phyloP scores from a whole-genome alignment of 2,329 filamentous ascomycete genomes.

The Stemphylium vesicarium region DNA sequence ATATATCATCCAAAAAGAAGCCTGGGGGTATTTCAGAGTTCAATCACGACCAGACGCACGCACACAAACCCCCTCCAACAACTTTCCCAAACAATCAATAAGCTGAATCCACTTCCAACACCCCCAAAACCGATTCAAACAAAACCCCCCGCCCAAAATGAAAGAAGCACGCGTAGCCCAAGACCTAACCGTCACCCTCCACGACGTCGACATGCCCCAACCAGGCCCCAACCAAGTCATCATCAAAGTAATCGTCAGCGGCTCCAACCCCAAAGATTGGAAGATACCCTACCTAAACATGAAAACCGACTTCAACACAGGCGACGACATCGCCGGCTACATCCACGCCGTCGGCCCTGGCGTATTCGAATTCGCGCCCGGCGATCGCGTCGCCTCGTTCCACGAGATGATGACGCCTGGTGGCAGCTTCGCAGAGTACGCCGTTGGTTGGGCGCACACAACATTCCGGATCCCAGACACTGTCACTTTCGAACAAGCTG shows the following conservation, averaged over 20 bases:
- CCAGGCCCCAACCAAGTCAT: conserved; percentile 45
- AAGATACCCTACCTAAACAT: conserved; percentile 30
- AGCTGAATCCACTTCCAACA: no score
- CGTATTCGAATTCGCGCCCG: conserved; percentile 64
- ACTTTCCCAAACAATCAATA: no score
- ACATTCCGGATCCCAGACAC: conserved; percentile 62
- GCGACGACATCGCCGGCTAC: conserved; percentile 63
- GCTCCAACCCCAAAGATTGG: conserved; percentile 58
- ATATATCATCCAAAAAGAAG: no score
- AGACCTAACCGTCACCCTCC: conserved; percentile 45
- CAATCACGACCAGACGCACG: no score
- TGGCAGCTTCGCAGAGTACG: conserved; percentile 68
- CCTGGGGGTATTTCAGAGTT: no score
- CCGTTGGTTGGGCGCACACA: conserved; percentile 61
- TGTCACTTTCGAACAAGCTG: conserved; percentile 59
- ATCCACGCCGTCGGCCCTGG: conserved; percentile 62
- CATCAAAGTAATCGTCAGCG: conserved; percentile 49
- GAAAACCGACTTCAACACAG: conserved; percentile 50
- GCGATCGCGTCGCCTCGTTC: conserved; percentile 65
- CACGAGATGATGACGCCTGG: conserved; percentile 59
- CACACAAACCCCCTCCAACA: no score
- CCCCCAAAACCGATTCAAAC: no score
- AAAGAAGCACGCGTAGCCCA: conserved; percentile 51
- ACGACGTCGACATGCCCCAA: conserved; percentile 43
- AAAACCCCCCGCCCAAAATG: conserved; percentile 47